Percentiles rank a stretch among this genome's conserved stretches.
phyloP scores from a whole-genome alignment of 1,284 basidiomycete species.

The Pseudozyma sp. region DNA sequence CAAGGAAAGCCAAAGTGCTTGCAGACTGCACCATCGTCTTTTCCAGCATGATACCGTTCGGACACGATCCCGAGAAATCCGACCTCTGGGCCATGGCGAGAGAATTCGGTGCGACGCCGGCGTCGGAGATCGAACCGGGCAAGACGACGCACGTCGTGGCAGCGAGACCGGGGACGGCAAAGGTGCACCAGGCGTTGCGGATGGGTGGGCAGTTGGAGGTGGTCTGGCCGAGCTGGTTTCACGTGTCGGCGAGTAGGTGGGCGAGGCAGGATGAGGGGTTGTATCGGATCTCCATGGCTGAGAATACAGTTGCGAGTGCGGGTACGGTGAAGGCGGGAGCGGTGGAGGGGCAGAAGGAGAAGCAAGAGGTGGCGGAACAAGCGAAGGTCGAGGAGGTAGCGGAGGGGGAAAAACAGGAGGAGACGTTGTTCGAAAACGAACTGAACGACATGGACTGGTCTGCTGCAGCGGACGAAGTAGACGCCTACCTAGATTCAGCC shows the following conservation, averaged over 20 bases:
- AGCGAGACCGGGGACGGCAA: conserved; percentile 80
- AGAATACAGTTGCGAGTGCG: conserved; percentile 15
- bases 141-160: conserved; percentile 89
- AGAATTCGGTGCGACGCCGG: conserved; percentile 87
- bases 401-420: conserved; percentile 5
- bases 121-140: conserved; percentile 76
- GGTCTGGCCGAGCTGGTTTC: conserved; percentile 89
- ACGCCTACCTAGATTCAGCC: conserved; percentile 76
- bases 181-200: conserved; percentile 79
- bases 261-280: conserved; percentile 77
- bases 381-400: conserved; percentile 1
- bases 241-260: conserved; percentile 86
- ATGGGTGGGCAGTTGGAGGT: conserved; percentile 75
- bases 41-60: conserved; percentile 91
- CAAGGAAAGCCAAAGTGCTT: conserved; percentile 80
- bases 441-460: conserved; percentile 73
- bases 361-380: not conserved
- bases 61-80: conserved; percentile 79
- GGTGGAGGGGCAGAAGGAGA: not conserved
- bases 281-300: conserved; percentile 72
- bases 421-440: conserved; percentile 38
- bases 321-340: not conserved
- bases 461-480: conserved; percentile 85
- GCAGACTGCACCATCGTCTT: conserved; percentile 84
- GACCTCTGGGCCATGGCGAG: conserved; percentile 88